A percentile compares a stretch with the other conserved stretches of the same genome.
Conservation (phyloP, 371 early-diverging fungal genomes). For the Mortierella sp. region DNA sequence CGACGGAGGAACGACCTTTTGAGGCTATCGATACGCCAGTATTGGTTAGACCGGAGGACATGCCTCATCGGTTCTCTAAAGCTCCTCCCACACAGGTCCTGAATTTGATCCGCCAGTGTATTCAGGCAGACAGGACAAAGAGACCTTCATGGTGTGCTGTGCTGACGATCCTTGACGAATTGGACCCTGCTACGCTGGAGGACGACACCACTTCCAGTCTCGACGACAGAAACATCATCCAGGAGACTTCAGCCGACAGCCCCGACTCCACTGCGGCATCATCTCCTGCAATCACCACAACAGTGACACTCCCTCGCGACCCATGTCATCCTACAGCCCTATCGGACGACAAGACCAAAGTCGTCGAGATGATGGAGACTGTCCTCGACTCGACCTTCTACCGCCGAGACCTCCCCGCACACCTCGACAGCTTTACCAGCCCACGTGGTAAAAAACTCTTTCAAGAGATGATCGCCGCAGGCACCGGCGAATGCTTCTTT, state of each 20-base stretch:
- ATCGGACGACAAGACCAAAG: conserved; percentile 26
- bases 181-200: not conserved
- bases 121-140: not conserved
- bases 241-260: not conserved
- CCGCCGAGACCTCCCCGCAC: conserved; percentile 76
- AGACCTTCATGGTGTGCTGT: conserved; percentile 38
- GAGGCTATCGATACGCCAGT: not conserved
- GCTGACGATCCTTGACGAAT: conserved; percentile 5
- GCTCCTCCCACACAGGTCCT: conserved; percentile 1
- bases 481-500: conserved; percentile 85
- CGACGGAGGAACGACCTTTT: conserved; percentile 32
- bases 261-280: not conserved
- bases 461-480: conserved; percentile 78
- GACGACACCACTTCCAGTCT: not conserved
- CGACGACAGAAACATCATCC: not conserved
- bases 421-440: conserved; percentile 83
- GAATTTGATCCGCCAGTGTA: conserved; percentile 25
- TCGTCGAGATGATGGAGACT: conserved; percentile 50
- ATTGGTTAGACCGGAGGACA: not conserved
- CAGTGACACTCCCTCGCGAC: not conserved
- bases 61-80: conserved; percentile 11
- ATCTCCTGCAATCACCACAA: not conserved
- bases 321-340: not conserved
- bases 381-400: conserved; percentile 76
- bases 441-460: conserved; percentile 80